Evolutionary conservation across 768 basidiomycete genomes (phyloP).

Genomic region (Amanita rimosa): DNA sequence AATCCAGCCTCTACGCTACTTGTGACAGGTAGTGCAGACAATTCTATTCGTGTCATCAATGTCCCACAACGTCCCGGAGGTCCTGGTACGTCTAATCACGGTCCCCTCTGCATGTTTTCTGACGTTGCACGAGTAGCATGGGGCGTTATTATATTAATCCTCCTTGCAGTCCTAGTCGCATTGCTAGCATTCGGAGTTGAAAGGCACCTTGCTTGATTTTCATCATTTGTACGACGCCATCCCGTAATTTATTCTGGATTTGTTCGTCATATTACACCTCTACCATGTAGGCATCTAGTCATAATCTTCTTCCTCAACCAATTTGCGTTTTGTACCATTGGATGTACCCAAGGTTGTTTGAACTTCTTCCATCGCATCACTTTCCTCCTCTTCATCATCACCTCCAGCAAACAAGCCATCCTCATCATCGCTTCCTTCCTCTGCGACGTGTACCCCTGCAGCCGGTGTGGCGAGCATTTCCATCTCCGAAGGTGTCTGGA

Average conservation of each 20-base stretch:
- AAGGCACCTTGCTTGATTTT: slow-evolving; percentile 10
- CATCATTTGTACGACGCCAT: slow-evolving; percentile 4
- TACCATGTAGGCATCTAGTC: slow-evolving; percentile 31
- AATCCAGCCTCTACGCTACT: slow-evolving; percentile 73
- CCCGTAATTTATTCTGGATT: slow-evolving; percentile 11
- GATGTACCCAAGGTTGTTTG: slow-evolving; percentile 28
- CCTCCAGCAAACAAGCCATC: slow-evolving; percentile 72
- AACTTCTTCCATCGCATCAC: slow-evolving; percentile 76
- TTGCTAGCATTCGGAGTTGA: slow-evolving; percentile 31
- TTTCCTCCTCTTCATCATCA: slow-evolving; percentile 66
- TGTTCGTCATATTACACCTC: slow-evolving; percentile 9
- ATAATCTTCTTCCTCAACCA: slow-evolving; percentile 83
- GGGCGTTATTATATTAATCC: slow-evolving; percentile 24
- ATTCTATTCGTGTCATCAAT: slow-evolving; percentile 68
- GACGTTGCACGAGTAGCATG: slow-evolving; percentile 20
- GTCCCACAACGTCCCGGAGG: slow-evolving; percentile 48
- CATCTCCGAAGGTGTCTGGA: slow-evolving; percentile 57
- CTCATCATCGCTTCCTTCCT: slow-evolving; percentile 71
- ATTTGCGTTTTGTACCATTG: slow-evolving; percentile 65
- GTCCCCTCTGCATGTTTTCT: slow-evolving; percentile 4
- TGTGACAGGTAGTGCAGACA: slow-evolving; percentile 87
- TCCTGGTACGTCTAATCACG: slow-evolving; percentile 33
- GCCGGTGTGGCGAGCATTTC: slow-evolving; percentile 46
- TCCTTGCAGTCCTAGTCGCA: slow-evolving; percentile 31
- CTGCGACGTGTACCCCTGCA: slow-evolving; percentile 23